Percentiles rank a stretch among this genome's conserved stretches.
These are phyloP conservation scores for Penicillium expansum DNA, from an alignment of 2,329 filamentous ascomycete species.

Conservation along the genomic window DNA sequence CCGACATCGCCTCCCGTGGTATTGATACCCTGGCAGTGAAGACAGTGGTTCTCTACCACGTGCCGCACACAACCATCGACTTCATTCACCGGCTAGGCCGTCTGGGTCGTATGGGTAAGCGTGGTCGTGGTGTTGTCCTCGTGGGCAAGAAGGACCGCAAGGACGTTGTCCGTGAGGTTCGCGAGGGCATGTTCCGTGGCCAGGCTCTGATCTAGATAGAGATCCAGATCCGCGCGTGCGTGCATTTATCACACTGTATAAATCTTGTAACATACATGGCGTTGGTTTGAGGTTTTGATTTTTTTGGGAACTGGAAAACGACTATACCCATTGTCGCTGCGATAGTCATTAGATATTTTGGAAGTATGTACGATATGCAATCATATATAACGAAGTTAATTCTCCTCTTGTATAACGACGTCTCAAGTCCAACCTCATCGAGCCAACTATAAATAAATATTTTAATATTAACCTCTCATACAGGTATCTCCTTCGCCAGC, in stretches of 20 bases:
- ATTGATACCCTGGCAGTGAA: slow-evolving; percentile 91
- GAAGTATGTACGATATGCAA: slow-evolving; percentile 12
- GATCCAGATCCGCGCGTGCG: background rate
- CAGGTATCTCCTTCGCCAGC: slow-evolving; percentile 47
- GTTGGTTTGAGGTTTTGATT: slow-evolving; percentile 14
- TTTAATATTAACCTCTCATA: slow-evolving; percentile 30
- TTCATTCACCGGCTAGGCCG: slow-evolving; percentile 95
- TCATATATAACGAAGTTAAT: slow-evolving; percentile 10
- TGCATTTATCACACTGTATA: slow-evolving; percentile 13
- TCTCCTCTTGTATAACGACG: slow-evolving; percentile 1
- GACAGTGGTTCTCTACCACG: slow-evolving; percentile 91
- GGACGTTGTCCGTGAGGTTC: slow-evolving; percentile 87
- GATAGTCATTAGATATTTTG: slow-evolving; percentile 11
- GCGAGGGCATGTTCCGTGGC: slow-evolving; percentile 81
- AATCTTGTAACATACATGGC: slow-evolving; percentile 22
- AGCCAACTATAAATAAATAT: background rate
- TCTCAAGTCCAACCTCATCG: background rate
- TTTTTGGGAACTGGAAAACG: slow-evolving; percentile 9
- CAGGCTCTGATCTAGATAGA: slow-evolving; percentile 65
- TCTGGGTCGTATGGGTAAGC: slow-evolving; percentile 85
- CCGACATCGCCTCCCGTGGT: slow-evolving; percentile 85
- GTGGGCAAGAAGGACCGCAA: slow-evolving; percentile 85
- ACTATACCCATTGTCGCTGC: slow-evolving; percentile 14
- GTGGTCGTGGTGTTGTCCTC: slow-evolving; percentile 84
- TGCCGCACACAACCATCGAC: slow-evolving; percentile 96